Conservation (phyloP, 2,329 filamentous ascomycete genomes). For the Orbilia oligospora region DNA sequence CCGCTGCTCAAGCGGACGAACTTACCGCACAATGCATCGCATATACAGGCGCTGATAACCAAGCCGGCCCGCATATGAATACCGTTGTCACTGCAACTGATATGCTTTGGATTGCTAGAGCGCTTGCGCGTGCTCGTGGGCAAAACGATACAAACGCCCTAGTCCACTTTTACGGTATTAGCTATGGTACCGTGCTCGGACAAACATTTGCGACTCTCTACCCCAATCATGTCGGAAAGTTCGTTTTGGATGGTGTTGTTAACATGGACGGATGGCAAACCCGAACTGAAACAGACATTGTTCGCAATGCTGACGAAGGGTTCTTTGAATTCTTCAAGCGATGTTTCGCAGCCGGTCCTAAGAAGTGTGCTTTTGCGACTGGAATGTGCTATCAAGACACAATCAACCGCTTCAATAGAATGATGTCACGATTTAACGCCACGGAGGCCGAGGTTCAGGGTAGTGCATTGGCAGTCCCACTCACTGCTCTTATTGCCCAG, state of each 20-base stretch:
- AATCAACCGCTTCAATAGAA: slow-evolving; percentile 42
- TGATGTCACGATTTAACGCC: slow-evolving; percentile 32
- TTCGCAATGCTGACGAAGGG: slow-evolving; percentile 27
- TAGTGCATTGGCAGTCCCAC: background rate
- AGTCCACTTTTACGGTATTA: slow-evolving; percentile 47
- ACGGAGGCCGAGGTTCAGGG: slow-evolving; percentile 22
- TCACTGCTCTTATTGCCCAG: background rate
- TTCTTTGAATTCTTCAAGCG: slow-evolving; percentile 43
- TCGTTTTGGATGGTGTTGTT: slow-evolving; percentile 49
- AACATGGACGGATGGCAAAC: slow-evolving; percentile 47
- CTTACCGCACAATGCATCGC: background rate
- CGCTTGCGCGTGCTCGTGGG: slow-evolving; percentile 30
- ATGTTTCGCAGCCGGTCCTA: slow-evolving; percentile 36
- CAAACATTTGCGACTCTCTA: slow-evolving; percentile 52
- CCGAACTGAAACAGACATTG: slow-evolving; percentile 15
- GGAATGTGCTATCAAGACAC: slow-evolving; percentile 33
- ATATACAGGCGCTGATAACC: slow-evolving; percentile 33
- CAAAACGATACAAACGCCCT: slow-evolving; percentile 21
- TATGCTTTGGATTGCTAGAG: slow-evolving; percentile 56
- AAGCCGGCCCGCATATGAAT: slow-evolving; percentile 54
- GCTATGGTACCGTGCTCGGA: slow-evolving; percentile 51
- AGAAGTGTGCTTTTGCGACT: slow-evolving; percentile 33
- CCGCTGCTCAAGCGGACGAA: background rate
- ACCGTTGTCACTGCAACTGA: slow-evolving; percentile 41
- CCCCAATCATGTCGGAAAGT: slow-evolving; percentile 45